Conservation (phyloP, 805 yeast species). For the Schwanniomyces sp. region DNA sequence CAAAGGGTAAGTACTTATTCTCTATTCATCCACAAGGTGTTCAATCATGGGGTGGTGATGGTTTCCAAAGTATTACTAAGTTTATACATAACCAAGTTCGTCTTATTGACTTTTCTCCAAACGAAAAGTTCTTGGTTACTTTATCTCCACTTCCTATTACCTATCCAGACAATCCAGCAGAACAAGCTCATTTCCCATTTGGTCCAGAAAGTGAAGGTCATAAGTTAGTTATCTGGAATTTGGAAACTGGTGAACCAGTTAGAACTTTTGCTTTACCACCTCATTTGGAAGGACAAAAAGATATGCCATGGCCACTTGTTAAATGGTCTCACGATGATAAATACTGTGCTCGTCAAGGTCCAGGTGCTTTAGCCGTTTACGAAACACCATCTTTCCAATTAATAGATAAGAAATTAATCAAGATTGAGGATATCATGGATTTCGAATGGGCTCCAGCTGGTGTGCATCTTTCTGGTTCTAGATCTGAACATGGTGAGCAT, state of each 20-base stretch:
- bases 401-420: constrained; percentile 81
- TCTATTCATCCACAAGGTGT: constrained; percentile 94
- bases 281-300: constrained; percentile 60
- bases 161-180: constrained; percentile 61
- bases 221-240: constrained; percentile 90
- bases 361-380: constrained; percentile 88
- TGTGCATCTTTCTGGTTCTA: constrained; percentile 61
- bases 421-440: constrained; percentile 81
- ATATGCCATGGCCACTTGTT: constrained; percentile 92
- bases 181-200: constrained; percentile 73
- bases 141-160: constrained; percentile 83
- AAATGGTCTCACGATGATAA: constrained; percentile 94
- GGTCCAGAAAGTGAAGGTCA: constrained; percentile 88
- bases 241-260: constrained; percentile 75
- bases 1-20: constrained; percentile 85
- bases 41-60: constrained; percentile 92
- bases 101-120: constrained; percentile 88
- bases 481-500: constrained; percentile 55
- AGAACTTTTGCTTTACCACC: constrained; percentile 91
- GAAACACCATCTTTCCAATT: constrained; percentile 78
- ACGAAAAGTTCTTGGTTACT: constrained; percentile 86
- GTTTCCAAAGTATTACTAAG: constrained; percentile 69
- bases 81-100: constrained; percentile 88
- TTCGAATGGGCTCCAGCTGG: constrained; percentile 95
- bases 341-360: constrained; percentile 93